Base-by-base conservation (phyloP, 2,329 filamentous ascomycete species). In the Phaeosphaeriaceae sp. region DNA sequence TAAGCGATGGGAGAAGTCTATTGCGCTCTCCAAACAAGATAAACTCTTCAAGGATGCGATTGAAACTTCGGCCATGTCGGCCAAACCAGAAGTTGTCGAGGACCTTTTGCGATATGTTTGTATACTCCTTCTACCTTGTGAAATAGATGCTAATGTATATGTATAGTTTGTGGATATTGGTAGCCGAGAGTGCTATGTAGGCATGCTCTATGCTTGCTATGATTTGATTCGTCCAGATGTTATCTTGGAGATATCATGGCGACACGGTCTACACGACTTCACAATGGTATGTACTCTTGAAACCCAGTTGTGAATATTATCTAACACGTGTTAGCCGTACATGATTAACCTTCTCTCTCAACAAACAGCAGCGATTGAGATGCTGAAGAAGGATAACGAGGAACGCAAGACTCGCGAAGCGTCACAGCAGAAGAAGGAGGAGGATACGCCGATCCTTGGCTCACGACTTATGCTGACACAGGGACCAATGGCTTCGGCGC, bases 1-100 rank as follows among this genome's bases (percentile, higher is more conserved):
- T 82, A 97, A 97, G 88, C 86, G 94, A 58, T 99, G 95, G 95
- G 93, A 97, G 80, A 97, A 97, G 80, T 97, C 92, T 3, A 99
- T 99, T 74, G 86, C 91, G 28, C 81, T 99, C 38, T 97, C 93
- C 13, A 99, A 99, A 83, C 93, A 99, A 75, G 94, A 99, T 81
- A 97, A 97, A 84, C 82, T 99, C 13, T 99, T 94, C 87, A 97
- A 97, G 82, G 94, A 99, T 77, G 94, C 95, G 20, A 97, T 99
- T 57, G 94, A 99, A 82, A 99, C 94, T 12, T 86, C 95, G 26
- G 94, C 94, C 21, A 89, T 97, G 47, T 97, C 93, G 42, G 82
- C 83, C 71, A 97, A 97, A 83, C 72, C 83, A 11, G 92, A 97
- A 23, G 89, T 97, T 63, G 93, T 99, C 33, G 94, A 97, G 77